Conservation (phyloP, 257 asterid genomes). For the Ligustrum vulgare region DNA sequence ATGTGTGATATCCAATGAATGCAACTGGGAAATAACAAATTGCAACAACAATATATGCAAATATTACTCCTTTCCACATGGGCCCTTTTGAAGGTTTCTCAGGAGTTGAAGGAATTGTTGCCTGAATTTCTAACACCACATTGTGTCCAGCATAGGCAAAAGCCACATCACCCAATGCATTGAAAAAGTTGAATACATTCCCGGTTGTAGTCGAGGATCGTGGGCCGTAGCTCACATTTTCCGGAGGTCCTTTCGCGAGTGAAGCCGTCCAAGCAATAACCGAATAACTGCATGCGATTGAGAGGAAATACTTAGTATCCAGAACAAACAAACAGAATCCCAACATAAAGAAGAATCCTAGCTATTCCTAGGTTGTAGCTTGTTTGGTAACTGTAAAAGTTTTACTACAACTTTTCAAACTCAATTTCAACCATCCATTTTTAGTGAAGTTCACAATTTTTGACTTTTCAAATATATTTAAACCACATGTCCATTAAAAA, state of each 20-base stretch:
- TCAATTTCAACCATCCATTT: too few relatives aligned
- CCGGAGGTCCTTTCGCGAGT: conserved; percentile 19
- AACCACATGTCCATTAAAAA: too few relatives aligned
- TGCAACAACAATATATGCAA: conserved; percentile 56
- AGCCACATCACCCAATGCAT: conserved; percentile 61
- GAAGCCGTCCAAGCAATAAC: conserved; percentile 57
- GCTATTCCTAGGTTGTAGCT: neutral
- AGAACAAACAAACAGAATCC: neutral
- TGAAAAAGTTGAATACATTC: conserved; percentile 43
- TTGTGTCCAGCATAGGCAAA: conserved; percentile 79
- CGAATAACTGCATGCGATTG: conserved; percentile 42
- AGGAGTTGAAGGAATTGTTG: conserved; percentile 66
- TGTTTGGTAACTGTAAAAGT: too few relatives aligned
- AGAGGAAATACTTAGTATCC: neutral
- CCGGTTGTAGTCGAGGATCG: conserved; percentile 22
- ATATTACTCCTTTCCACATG: conserved; percentile 69
- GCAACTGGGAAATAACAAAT: conserved; percentile 69
- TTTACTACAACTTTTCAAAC: too few relatives aligned
- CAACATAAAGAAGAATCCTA: neutral
- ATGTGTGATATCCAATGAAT: conserved; percentile 43
- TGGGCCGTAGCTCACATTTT: conserved; percentile 40
- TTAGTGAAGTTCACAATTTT: too few relatives aligned
- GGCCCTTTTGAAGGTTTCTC: conserved; percentile 63
- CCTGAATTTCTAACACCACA: conserved; percentile 72
- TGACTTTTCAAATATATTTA: too few relatives aligned